Evolutionary conservation across 148 eudicot genomes (phyloP).

Genomic region (Amaranthus hypochondriacus): DNA sequence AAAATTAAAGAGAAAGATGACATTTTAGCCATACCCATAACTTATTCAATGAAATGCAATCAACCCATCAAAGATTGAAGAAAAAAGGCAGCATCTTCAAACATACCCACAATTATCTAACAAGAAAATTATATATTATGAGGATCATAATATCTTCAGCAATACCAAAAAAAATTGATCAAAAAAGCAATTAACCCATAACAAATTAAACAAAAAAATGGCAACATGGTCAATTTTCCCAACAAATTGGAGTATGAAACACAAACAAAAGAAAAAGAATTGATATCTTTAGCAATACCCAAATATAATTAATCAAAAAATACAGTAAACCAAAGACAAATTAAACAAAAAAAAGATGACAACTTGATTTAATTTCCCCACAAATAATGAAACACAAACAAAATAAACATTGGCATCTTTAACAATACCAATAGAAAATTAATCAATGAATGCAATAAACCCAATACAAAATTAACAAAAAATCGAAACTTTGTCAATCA

Average conservation of each 20-base stretch:
- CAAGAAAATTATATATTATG: no score
- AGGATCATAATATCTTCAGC: background rate
- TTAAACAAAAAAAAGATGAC: background rate
- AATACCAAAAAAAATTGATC: background rate
- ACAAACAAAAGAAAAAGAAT: no score
- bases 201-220: background rate
- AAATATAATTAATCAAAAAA: background rate
- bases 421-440: background rate
- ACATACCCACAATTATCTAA: background rate
- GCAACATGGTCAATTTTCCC: no score
- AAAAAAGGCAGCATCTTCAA: conserved; percentile 9
- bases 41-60: background rate
- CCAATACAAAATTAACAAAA: background rate
- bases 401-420: background rate
- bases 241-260: no score
- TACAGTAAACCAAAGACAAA: background rate
- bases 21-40: background rate
- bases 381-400: no score
- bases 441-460: background rate
- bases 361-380: no score
- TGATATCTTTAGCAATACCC: background rate
- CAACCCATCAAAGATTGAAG: background rate
- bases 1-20: background rate
- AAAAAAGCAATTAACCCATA: background rate
- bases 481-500: conserved; percentile 1